A percentile compares a stretch with the other conserved stretches of the same genome.
Conservation (phyloP, 2,329 filamentous ascomycete genomes). For the Colletotrichum scovillei region DNA sequence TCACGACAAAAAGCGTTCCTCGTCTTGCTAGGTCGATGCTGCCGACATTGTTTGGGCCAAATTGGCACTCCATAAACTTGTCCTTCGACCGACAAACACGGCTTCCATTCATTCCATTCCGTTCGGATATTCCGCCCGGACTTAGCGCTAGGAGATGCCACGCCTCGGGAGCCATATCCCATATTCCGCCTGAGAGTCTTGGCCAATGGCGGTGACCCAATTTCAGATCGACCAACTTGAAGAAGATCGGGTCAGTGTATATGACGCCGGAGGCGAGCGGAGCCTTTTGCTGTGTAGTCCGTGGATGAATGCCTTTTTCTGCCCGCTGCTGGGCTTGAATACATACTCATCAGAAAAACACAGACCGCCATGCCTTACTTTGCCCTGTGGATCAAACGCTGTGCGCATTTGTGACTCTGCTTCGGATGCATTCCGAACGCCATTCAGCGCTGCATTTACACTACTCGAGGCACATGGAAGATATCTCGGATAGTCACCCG, state of each 20-base stretch:
- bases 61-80: background rate
- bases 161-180: background rate
- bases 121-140: background rate
- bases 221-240: slow-evolving; percentile 5
- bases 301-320: background rate
- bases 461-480: too few species aligned
- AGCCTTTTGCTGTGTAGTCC: background rate
- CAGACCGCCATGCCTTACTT: slow-evolving; percentile 10
- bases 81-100: background rate
- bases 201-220: slow-evolving; percentile 14
- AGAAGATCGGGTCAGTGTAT: background rate
- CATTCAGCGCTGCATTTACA: background rate
- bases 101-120: background rate
- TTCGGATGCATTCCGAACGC: background rate
- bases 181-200: background rate
- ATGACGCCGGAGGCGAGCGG: slow-evolving; percentile 5
- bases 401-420: background rate
- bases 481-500: background rate
- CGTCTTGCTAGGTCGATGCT: slow-evolving; percentile 1
- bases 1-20: background rate
- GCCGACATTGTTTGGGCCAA: background rate
- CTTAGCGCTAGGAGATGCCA: background rate
- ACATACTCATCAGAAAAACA: background rate
- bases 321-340: background rate
- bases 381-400: background rate